phyloP scores from a whole-genome alignment of 768 basidiomycete genomes.

The Boletus eberwhitei region DNA sequence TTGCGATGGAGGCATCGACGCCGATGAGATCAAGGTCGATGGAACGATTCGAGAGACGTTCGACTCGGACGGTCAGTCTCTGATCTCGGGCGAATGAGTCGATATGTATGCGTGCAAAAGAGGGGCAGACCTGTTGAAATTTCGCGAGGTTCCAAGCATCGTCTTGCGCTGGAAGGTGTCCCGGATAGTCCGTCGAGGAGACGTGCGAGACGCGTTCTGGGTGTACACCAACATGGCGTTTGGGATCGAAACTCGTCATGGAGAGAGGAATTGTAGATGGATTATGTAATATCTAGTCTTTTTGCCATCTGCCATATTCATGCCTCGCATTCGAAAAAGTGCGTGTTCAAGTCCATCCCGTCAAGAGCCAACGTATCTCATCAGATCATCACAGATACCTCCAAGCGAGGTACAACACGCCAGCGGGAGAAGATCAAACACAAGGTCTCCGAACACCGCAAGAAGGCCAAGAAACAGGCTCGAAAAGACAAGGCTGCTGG shows the following conservation, averaged over 20 bases:
- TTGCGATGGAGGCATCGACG: slow-evolving; percentile 94
- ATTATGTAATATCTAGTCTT: slow-evolving; percentile 18
- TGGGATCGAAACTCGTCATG: slow-evolving; percentile 34
- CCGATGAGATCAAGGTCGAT: slow-evolving; percentile 96
- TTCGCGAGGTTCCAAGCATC: slow-evolving; percentile 74
- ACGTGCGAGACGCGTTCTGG: slow-evolving; percentile 76
- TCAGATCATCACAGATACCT: slow-evolving; percentile 59
- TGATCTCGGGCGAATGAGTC: slow-evolving; percentile 30
- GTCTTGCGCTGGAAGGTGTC: slow-evolving; percentile 82
- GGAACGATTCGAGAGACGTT: slow-evolving; percentile 75
- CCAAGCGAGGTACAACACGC: slow-evolving; percentile 71
- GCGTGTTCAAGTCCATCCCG: slow-evolving; percentile 14
- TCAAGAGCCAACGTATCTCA: background rate
- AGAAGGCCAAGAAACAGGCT: slow-evolving; percentile 68
- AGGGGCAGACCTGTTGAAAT: slow-evolving; percentile 68
- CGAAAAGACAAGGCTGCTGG: slow-evolving; percentile 77
- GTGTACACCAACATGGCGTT: slow-evolving; percentile 62
- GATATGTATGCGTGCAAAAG: background rate
- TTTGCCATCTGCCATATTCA: background rate
- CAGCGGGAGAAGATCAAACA: slow-evolving; percentile 70
- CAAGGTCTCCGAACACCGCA: slow-evolving; percentile 72
- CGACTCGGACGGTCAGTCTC: slow-evolving; percentile 72
- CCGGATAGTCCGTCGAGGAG: slow-evolving; percentile 88
- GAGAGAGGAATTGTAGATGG: background rate
- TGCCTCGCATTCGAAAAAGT: slow-evolving; percentile 76